A percentile compares a stretch with the other conserved stretches of the same genome.
Conservation (phyloP, 257 asterid species). For the Solanum commersonii region DNA sequence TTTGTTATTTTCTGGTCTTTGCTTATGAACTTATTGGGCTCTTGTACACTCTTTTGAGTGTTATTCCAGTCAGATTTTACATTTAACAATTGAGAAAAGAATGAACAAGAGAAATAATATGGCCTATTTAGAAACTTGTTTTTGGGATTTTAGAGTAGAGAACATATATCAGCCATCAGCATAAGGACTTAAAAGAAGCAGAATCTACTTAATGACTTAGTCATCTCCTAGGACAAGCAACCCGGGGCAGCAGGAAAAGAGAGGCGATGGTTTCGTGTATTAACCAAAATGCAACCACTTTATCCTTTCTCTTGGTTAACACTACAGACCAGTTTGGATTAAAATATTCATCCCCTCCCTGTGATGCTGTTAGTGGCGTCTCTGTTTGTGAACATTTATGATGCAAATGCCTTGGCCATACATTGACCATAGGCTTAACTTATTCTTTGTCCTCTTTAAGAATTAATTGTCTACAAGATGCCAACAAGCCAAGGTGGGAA, state of each 20-base stretch:
- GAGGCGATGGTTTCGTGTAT: not conserved
- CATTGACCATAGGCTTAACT: not conserved
- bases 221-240: not conserved
- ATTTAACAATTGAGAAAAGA: not conserved
- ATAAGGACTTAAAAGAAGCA: not conserved
- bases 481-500: not conserved
- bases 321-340: not conserved
- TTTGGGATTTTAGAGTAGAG: not conserved
- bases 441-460: not conserved
- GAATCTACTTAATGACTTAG: not conserved
- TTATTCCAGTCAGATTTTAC: not conserved
- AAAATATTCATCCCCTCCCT: not conserved
- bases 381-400: not conserved
- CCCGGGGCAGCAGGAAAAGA: not conserved
- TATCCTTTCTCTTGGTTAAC: not conserved
- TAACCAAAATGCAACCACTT: not conserved
- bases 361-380: not conserved
- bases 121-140: not conserved
- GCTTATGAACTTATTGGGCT: not conserved
- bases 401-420: not conserved
- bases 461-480: not conserved
- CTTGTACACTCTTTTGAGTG: not conserved
- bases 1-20: not conserved
- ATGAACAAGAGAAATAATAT: not conserved
- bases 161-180: conserved; percentile 27